These are phyloP conservation scores for Phytophthora aleatoria DNA, from an alignment of 352 stramenopile species.

Conservation along the genomic window DNA sequence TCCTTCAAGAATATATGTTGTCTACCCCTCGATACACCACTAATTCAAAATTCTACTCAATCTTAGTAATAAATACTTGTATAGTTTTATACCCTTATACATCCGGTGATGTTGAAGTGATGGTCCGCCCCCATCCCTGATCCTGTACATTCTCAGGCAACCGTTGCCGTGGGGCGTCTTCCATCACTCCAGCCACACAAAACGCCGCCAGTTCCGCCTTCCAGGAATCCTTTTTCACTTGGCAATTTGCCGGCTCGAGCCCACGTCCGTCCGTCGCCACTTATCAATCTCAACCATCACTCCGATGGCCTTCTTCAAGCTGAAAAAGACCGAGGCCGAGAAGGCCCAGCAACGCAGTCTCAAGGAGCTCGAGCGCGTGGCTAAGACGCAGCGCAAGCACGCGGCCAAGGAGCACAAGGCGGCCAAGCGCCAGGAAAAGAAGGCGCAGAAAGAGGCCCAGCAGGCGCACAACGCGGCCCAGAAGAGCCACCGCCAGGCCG, in stretches of 20 bases:
- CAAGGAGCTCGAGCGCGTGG: constrained; percentile 33
- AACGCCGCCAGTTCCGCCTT: constrained; percentile 9
- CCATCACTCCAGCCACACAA: constrained; percentile 20
- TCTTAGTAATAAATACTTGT: background rate
- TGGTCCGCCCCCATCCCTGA: constrained; percentile 32
- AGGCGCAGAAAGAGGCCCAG: constrained; percentile 18
- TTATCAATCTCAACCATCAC: constrained; percentile 19
- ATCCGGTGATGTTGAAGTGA: constrained; percentile 30
- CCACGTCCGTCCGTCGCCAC: background rate
- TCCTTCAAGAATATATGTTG: background rate
- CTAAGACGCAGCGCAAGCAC: constrained; percentile 31
- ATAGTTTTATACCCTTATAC: background rate
- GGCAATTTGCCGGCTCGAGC: constrained; percentile 31
- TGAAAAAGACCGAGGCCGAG: constrained; percentile 33
- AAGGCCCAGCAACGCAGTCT: constrained; percentile 23
- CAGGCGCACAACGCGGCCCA: background rate
- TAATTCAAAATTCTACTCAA: background rate
- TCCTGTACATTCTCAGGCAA: constrained; percentile 25
- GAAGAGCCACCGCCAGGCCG: background rate
- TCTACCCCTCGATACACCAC: background rate
- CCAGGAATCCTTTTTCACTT: constrained; percentile 22
- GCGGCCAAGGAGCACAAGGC: constrained; percentile 27
- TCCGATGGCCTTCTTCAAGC: constrained; percentile 35
- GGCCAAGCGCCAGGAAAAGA: background rate
- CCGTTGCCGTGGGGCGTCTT: constrained; percentile 13